A percentile compares a stretch with the other conserved stretches of the same genome.
These are phyloP conservation scores for Cyphellophora attinorum DNA, from an alignment of 2,329 filamentous ascomycete species.

Conservation along the genomic window DNA sequence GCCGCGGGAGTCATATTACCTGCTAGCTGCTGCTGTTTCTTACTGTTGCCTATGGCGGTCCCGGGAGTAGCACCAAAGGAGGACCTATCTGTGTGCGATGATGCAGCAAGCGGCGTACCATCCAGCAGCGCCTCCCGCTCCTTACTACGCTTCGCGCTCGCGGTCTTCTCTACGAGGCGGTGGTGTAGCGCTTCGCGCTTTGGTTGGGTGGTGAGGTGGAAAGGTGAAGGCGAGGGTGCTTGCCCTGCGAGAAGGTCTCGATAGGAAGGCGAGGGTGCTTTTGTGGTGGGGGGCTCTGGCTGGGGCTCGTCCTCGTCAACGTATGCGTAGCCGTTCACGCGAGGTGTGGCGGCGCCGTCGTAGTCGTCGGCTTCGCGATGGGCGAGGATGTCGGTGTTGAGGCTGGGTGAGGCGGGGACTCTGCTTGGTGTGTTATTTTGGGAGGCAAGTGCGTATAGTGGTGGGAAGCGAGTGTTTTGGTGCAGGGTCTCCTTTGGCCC, in stretches of 20 bases:
- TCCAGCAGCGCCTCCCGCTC: slow-evolving; percentile 9
- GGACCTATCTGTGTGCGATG: background rate
- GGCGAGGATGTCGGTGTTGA: slow-evolving; percentile 49
- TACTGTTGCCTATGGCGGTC: background rate
- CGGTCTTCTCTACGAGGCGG: slow-evolving; percentile 65
- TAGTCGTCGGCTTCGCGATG: slow-evolving; percentile 54
- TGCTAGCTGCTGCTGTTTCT: slow-evolving; percentile 8
- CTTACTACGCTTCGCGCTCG: slow-evolving; percentile 13
- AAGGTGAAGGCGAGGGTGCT: slow-evolving; percentile 57
- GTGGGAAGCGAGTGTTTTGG: slow-evolving; percentile 70
- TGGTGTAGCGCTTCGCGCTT: slow-evolving; percentile 74
- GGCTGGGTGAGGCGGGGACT: slow-evolving; percentile 65
- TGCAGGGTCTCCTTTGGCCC: slow-evolving; percentile 71
- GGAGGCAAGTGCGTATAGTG: slow-evolving; percentile 20
- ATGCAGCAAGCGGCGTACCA: slow-evolving; percentile 1
- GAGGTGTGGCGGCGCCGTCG: slow-evolving; percentile 67
- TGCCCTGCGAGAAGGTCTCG: slow-evolving; percentile 22
- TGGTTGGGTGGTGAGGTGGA: slow-evolving; percentile 65
- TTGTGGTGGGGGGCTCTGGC: slow-evolving; percentile 24
- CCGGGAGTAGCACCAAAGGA: background rate
- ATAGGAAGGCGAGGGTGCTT: slow-evolving; percentile 38
- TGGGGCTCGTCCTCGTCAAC: slow-evolving; percentile 63
- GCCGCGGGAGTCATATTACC: slow-evolving; percentile 34
- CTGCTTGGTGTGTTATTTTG: slow-evolving; percentile 22
- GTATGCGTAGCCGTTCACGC: slow-evolving; percentile 88